Percentiles rank a stretch among this genome's conserved stretches.
phyloP scores from a whole-genome alignment of 345 rosid genomes.

The Draba incana region DNA sequence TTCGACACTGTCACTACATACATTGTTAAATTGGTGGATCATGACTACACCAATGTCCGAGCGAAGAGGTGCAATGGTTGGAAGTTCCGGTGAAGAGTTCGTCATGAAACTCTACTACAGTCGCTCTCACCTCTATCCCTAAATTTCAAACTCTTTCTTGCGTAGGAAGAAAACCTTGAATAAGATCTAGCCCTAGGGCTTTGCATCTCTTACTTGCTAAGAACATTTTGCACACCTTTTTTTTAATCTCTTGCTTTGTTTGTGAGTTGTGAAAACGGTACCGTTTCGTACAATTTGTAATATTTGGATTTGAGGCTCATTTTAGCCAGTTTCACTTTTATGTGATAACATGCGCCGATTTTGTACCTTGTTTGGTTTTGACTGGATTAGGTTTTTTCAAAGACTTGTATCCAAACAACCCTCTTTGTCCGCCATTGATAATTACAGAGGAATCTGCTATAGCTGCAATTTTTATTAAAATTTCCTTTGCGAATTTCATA shows the following conservation, averaged over 20 bases:
- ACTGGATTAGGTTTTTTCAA: too few relatives aligned
- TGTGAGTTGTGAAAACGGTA: background rate
- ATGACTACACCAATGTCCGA: conserved; percentile 42
- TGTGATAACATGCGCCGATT: too few relatives aligned
- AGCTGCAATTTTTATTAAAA: too few relatives aligned
- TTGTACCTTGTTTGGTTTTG: too few relatives aligned
- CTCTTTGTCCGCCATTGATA: too few relatives aligned
- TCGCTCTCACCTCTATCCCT: conserved; percentile 10
- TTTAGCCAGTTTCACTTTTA: too few relatives aligned
- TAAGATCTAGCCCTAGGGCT: conserved; percentile 1
- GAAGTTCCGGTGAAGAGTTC: conserved; percentile 54
- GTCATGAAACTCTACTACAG: conserved; percentile 55
- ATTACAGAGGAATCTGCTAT: too few relatives aligned
- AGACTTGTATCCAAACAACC: too few relatives aligned
- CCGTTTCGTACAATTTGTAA: background rate
- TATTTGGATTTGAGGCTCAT: too few relatives aligned
- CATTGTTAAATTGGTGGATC: conserved; percentile 52
- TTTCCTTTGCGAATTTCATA: too few relatives aligned
- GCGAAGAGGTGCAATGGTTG: conserved; percentile 37
- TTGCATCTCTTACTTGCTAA: background rate
- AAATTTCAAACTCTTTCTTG: conserved; percentile 22
- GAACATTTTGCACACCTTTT: background rate
- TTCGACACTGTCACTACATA: conserved; percentile 41
- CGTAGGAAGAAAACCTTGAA: background rate
- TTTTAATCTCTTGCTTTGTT: background rate